These are phyloP conservation scores for Graphilbum ipis-grandicollis DNA, from an alignment of 2,329 filamentous ascomycete species.

Conservation along the genomic window DNA sequence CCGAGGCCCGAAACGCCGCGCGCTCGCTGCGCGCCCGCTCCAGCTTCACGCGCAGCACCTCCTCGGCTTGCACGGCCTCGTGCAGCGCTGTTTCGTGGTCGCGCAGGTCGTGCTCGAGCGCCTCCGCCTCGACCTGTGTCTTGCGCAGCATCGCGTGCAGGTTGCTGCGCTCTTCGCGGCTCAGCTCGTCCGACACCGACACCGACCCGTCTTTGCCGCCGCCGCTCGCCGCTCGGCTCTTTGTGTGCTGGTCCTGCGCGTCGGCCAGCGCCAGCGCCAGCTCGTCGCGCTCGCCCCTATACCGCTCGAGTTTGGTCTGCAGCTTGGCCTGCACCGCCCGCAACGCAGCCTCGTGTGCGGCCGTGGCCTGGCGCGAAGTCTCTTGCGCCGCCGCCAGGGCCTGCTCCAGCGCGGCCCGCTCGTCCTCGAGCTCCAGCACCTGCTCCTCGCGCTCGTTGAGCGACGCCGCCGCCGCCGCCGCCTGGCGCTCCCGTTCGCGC, in stretches of 20 bases:
- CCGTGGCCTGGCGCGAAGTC: slow-evolving; percentile 28
- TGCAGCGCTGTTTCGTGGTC: slow-evolving; percentile 52
- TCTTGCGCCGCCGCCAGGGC: slow-evolving; percentile 37
- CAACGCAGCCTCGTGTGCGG: slow-evolving; percentile 24
- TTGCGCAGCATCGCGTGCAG: slow-evolving; percentile 43
- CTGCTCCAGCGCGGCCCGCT: slow-evolving; percentile 39
- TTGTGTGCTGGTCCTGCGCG: slow-evolving; percentile 13
- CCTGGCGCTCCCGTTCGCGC: slow-evolving; percentile 32
- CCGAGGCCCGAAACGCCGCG: slow-evolving; percentile 33
- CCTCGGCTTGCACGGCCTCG: slow-evolving; percentile 35
- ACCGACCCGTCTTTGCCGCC: not conserved
- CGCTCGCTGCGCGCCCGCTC: slow-evolving; percentile 52
- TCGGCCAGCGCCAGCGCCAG: slow-evolving; percentile 17
- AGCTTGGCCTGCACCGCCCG: slow-evolving; percentile 15
- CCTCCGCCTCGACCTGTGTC: slow-evolving; percentile 46
- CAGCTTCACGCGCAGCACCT: slow-evolving; percentile 47
- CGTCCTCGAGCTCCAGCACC: slow-evolving; percentile 39
- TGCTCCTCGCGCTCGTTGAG: slow-evolving; percentile 20
- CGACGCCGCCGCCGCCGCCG: slow-evolving; percentile 14
- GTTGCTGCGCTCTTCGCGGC: slow-evolving; percentile 37
- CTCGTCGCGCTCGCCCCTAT: slow-evolving; percentile 28
- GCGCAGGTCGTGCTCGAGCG: slow-evolving; percentile 54
- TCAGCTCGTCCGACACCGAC: slow-evolving; percentile 18
- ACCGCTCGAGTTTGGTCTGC: slow-evolving; percentile 32
- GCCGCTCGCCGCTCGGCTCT: slow-evolving; percentile 6